Base-by-base conservation (phyloP, 768 basidiomycete species). In the Russula emetica region DNA sequence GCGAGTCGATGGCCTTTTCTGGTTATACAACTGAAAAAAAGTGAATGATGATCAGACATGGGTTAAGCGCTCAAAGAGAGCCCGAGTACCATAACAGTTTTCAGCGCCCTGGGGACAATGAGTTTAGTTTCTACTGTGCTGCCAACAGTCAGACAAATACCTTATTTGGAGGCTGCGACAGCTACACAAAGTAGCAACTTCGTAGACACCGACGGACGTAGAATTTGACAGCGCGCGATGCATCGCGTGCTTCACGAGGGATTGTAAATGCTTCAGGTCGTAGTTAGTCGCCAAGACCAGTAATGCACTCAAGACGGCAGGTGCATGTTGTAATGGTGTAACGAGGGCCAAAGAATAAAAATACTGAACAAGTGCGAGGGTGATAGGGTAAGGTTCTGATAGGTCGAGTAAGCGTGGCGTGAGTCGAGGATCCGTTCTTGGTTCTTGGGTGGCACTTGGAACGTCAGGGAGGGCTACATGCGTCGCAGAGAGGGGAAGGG, bases 201-300 rank as follows among this genome's bases (percentile, higher is more conserved):
- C 94, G 72, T 98, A 98, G 50, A 98, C 89, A 30, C 90, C 91
- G 22, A 95, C 91, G 30, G 90, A 92, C 14, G 88, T 92, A 32
- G 85, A 83, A 70, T 92, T 91, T 36, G 87, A 89, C 34, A 98
- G 75, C 18, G 88, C 83, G 24, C 87, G 85, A 71, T 98, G 96
- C 87, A 98, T 92, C 5, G 94, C 92, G 73, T 98, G 95, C 69
- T 90, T 90, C n/a, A 92, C 92, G 24, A 95, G 78, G 7, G 78
- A 78, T 67, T 87, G 84, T 22, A 99, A 77, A 71, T 95, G 86
- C 3, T 79, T 72, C 58, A 97, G 80, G 45, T 85, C 78, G 75
- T 98, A 98, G 60, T 87, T 93, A 64, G 85, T 89, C 11, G 90
- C 82, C 34, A 99, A 79, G 51, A 96, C 80, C 61, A 98, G 76